Conservation (phyloP, 768 basidiomycete species). For the Collybia sp. region DNA sequence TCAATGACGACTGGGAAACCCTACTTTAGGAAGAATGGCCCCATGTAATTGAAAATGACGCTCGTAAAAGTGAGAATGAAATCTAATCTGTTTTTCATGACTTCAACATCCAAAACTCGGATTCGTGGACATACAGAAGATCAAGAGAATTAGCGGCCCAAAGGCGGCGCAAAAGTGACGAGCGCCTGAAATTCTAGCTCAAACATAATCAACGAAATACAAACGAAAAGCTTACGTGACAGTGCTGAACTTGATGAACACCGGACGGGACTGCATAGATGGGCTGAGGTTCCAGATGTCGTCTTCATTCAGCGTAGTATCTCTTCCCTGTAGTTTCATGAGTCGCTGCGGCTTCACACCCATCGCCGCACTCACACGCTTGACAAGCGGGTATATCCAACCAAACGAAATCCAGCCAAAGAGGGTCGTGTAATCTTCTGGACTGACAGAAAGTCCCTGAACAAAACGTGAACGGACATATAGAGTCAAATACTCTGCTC, state of each 20-base stretch:
- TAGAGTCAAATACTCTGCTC: slow-evolving; percentile 14
- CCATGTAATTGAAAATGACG: slow-evolving; percentile 72
- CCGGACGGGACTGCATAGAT: slow-evolving; percentile 57
- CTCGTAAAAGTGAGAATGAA: slow-evolving; percentile 62
- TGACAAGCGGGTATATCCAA: slow-evolving; percentile 68
- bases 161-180: slow-evolving; percentile 37
- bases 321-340: slow-evolving; percentile 29
- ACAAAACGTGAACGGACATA: neutral
- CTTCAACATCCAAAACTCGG: no score
- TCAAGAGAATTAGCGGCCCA: slow-evolving; percentile 44
- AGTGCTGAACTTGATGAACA: slow-evolving; percentile 50
- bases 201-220: neutral
- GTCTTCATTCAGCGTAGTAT: slow-evolving; percentile 57
- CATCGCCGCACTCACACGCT: slow-evolving; percentile 27
- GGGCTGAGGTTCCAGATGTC: slow-evolving; percentile 75
- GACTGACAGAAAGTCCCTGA: slow-evolving; percentile 53
- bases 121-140: slow-evolving; percentile 26
- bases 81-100: slow-evolving; percentile 42
- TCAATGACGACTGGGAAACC: slow-evolving; percentile 11
- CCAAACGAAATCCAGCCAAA: slow-evolving; percentile 68
- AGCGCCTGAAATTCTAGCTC: slow-evolving; percentile 18
- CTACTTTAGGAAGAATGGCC: slow-evolving; percentile 82
- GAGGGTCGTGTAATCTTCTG: slow-evolving; percentile 74
- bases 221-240: slow-evolving; percentile 21
- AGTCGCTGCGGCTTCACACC: neutral